These are phyloP conservation scores for Kodamaea derodonti DNA, from an alignment of 1,139 yeast species.

Conservation along the genomic window DNA sequence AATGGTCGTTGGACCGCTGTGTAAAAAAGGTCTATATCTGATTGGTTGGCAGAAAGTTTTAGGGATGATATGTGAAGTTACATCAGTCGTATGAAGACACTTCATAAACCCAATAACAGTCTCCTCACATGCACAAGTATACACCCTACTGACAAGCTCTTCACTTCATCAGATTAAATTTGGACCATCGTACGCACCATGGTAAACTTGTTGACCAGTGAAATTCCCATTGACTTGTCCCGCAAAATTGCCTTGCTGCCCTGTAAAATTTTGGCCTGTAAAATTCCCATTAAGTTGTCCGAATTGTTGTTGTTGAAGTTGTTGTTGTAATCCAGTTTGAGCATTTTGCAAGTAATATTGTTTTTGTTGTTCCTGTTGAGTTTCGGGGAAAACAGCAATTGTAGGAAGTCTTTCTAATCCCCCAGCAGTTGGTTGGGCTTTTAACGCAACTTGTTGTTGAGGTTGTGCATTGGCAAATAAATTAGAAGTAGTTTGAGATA, in stretches of 20 bases:
- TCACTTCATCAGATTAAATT: slow-evolving; percentile 24
- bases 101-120: too few species aligned
- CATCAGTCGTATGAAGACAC: too few species aligned
- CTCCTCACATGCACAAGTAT: too few species aligned
- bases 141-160: too few species aligned
- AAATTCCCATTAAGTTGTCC: slow-evolving; percentile 1
- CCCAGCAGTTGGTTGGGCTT: slow-evolving; percentile 60
- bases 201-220: slow-evolving; percentile 3
- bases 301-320: slow-evolving; percentile 10
- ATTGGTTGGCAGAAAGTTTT: too few species aligned
- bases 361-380: slow-evolving; percentile 41
- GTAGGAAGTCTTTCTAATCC: slow-evolving; percentile 63
- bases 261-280: slow-evolving; percentile 1
- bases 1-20: too few species aligned
- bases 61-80: too few species aligned
- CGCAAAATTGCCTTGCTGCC: too few species aligned
- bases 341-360: slow-evolving; percentile 39
- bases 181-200: slow-evolving; percentile 19
- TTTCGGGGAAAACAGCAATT: slow-evolving; percentile 62
- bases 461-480: slow-evolving; percentile 24
- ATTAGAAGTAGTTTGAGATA: slow-evolving; percentile 34
- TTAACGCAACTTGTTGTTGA: slow-evolving; percentile 21
- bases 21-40: too few species aligned
- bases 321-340: slow-evolving; percentile 16
- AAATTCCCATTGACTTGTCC: slow-evolving; percentile 1